Conservation (phyloP, 306 rosid species). For the Argentina anserina region DNA sequence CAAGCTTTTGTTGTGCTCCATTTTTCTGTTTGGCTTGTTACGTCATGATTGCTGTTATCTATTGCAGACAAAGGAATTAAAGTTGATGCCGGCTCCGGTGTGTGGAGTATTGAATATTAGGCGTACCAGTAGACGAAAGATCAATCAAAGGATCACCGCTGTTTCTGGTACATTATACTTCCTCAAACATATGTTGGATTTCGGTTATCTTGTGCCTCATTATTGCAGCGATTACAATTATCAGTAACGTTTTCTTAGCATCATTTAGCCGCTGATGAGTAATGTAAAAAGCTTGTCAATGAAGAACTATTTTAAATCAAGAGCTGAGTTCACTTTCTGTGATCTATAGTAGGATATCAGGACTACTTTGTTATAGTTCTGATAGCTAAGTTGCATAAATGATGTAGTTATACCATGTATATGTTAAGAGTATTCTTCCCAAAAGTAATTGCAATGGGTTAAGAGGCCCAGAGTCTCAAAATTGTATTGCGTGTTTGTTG, state of each 20-base stretch:
- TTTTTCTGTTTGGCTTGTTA: neutral
- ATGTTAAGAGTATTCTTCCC: neutral
- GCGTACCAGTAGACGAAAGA: slow-evolving; percentile 72
- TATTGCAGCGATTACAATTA: too few species aligned
- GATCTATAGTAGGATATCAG: too few species aligned
- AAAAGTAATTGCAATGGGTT: neutral
- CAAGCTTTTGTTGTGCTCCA: neutral
- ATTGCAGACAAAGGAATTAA: slow-evolving; percentile 73
- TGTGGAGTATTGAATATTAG: slow-evolving; percentile 55
- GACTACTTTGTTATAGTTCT: too few species aligned
- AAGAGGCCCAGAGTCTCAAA: neutral
- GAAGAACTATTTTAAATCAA: neutral
- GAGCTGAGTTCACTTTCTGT: too few species aligned
- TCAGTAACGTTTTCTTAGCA: too few species aligned
- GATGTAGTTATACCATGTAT: neutral
- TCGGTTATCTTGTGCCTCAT: slow-evolving; percentile 12
- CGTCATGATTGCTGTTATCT: slow-evolving; percentile 12
- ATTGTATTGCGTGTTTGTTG: neutral
- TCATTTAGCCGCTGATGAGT: neutral
- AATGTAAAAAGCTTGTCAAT: neutral
- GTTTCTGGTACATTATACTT: slow-evolving; percentile 60
- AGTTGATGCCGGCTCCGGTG: slow-evolving; percentile 60
- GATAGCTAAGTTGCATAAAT: neutral
- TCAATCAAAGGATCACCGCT: slow-evolving; percentile 75
- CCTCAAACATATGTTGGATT: slow-evolving; percentile 1